Evolutionary conservation across 768 basidiomycete species (phyloP), one percentile per base, ranked within the genome.

Genomic region (Mycena leptocephala): DNA sequence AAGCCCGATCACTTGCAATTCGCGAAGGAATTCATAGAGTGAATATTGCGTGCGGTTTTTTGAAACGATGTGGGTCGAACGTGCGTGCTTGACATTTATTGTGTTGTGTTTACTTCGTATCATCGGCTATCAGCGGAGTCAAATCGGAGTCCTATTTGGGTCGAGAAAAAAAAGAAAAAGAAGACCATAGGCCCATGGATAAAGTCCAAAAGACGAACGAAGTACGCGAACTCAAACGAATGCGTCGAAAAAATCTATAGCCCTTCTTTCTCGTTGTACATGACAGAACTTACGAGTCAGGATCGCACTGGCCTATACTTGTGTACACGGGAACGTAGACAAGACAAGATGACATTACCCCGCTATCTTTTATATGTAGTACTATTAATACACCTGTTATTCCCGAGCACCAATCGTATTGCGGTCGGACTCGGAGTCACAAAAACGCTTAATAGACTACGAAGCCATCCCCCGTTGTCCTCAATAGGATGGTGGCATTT

Each of bases 401-500:
- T 10, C 58, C 58, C 32, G 37, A 48, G 56, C 64, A 51, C 56
- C 72, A 70, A 66, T 73, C 43, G 55, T 56, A 59, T 73, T 65
- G 46, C 32, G 43, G 28, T 70, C 43, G 64, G 66, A 28, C 37
- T 51, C 39, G 64, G 13, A 39, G 43, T 35, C n/a, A 63, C 55
- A 48, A 51, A 48, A 71, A 70, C 58, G 65, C 65, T 32, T 48
- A 61, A 39, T 63, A 35, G 33, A 68, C 58, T 63, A 55, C 55
- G 43, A 65, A 30, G 41, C 51, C 59, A 26, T 22, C 51, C 20
- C 18, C 20, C 33, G 35, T 22, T 51, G 24, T 63, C 41, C 46
- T 82, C 78, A 82, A 72, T 76, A 78, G 66, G 84, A 85, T 26
- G 16, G 33, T 9, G 61, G 16, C 76, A 83, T 81, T 75, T 92